Evolutionary conservation across 805 yeast species (phyloP), one percentile per base, ranked within the genome.

Genomic region (Candida maltosa): DNA sequence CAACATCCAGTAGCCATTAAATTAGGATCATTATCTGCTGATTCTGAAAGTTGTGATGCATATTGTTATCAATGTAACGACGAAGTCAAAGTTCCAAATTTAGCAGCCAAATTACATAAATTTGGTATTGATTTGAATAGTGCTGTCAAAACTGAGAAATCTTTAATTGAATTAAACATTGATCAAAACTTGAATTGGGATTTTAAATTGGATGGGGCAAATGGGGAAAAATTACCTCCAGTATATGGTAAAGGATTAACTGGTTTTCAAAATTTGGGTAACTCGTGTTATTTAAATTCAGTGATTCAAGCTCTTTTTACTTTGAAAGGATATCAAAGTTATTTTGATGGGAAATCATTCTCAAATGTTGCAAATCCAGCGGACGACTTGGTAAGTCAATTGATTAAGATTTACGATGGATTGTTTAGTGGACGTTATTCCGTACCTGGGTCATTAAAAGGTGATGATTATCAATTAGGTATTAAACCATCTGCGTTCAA

Each of bases 141-240:
- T 3, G 66, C 69, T 4, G 64, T 65, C 14, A 87, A 89, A 47
- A 87, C 94, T 1, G 99, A 93, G 56, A 91, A 89, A 62, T 80
- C 83, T 19, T 65, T 93, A 49, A 76, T 89, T 2, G 98, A 93
- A 57, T 62, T 93, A 42, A 95, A 93, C 60, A 75, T 93, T 37
- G 97, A 89, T 54, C 97, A 89, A 53, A 93, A 93, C 52, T 40
- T 87, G 60, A 83, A 82, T 46, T 93, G 97, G 96, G 95, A 91
- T 44, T 93, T 93, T 61, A 77, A 79, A 41, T 76, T 89, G 76
- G 80, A 79, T 11, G 80, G 80, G 33, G 75, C 78, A 1, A 66
- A 78, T 41, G 96, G 96, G 24, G 75, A 73, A 29, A 72, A 72
- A 31, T 62, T 84, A 35, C 49, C 56, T 9, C 86, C 87, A 2